phyloP scores from a whole-genome alignment of 805 yeast genomes.

The Metschnikowia orientalis region DNA sequence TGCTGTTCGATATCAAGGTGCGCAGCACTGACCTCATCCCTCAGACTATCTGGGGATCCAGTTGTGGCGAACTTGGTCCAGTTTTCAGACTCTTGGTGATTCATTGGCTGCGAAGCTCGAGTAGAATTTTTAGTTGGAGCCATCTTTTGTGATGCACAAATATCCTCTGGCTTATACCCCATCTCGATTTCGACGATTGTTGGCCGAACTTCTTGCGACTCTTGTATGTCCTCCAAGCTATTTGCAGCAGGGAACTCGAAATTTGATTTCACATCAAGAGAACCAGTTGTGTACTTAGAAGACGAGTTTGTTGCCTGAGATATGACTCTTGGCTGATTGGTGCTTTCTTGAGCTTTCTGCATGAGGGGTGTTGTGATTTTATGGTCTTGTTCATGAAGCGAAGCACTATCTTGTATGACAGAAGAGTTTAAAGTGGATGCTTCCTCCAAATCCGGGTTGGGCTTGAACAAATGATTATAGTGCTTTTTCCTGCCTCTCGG shows the following conservation, averaged over 20 bases:
- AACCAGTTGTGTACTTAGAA: conserved; percentile 10
- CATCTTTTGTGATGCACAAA: no score
- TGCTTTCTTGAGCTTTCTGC: neutral
- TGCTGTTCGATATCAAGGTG: no score
- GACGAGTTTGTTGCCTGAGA: conserved; percentile 9
- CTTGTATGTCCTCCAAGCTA: conserved; percentile 2
- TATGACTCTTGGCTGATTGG: neutral
- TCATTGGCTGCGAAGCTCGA: no score
- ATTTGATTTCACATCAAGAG: conserved; percentile 10
- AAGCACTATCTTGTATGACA: neutral
- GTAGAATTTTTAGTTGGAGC: no score
- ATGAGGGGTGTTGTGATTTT: neutral
- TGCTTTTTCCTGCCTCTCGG: conserved; percentile 24
- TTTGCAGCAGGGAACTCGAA: conserved; percentile 11
- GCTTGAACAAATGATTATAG: conserved; percentile 21
- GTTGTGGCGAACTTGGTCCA: no score
- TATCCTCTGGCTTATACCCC: no score
- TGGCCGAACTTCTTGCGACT: no score
- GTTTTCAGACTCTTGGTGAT: no score
- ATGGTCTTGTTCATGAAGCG: neutral
- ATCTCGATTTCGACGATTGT: no score
- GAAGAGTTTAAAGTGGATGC: conserved; percentile 9
- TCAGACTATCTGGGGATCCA: no score
- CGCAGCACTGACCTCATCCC: no score
- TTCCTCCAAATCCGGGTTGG: conserved; percentile 22